phyloP scores from a whole-genome alignment of 805 yeast genomes.

The Brettanomyces bruxellensis region DNA sequence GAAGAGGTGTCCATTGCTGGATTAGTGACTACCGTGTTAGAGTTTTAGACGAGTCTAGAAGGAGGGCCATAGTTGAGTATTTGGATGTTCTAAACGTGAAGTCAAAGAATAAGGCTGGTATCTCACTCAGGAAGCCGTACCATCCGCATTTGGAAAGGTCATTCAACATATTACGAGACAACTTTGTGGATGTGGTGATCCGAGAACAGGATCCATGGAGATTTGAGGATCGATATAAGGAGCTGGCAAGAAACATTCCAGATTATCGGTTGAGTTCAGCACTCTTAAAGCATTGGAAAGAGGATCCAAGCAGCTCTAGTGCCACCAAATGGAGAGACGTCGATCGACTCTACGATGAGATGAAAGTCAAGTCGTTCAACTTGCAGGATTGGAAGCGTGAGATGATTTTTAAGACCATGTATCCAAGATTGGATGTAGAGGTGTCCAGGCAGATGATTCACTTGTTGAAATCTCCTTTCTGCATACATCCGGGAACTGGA shows the following conservation, averaged over 20 bases:
- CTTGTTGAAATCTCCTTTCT: slow-evolving; percentile 90
- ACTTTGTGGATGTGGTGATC: slow-evolving; percentile 58
- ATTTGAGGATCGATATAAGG: slow-evolving; percentile 41
- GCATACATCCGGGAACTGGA: slow-evolving; percentile 95
- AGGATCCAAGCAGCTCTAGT: slow-evolving; percentile 42
- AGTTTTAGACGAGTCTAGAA: slow-evolving; percentile 54
- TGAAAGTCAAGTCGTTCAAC: slow-evolving; percentile 29
- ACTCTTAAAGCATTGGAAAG: slow-evolving; percentile 51
- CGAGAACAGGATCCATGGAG: slow-evolving; percentile 87
- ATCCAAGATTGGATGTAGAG: slow-evolving; percentile 89
- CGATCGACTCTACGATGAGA: slow-evolving; percentile 37
- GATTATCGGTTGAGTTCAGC: slow-evolving; percentile 47
- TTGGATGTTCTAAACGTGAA: slow-evolving; percentile 59
- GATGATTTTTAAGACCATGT: slow-evolving; percentile 66
- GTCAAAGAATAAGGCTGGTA: slow-evolving; percentile 35
- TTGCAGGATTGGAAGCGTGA: slow-evolving; percentile 68
- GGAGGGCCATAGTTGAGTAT: slow-evolving; percentile 78
- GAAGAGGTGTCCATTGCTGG: slow-evolving; percentile 99
- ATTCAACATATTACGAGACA: slow-evolving; percentile 51
- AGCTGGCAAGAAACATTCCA: slow-evolving; percentile 53
- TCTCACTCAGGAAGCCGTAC: slow-evolving; percentile 63
- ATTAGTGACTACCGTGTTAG: slow-evolving; percentile 82
- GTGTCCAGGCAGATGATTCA: slow-evolving; percentile 87
- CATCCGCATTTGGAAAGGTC: slow-evolving; percentile 85
- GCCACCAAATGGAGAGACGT: slow-evolving; percentile 74